Evolutionary conservation across 2,329 filamentous ascomycete genomes (phyloP).

Genomic region (Zarea fungicola): DNA sequence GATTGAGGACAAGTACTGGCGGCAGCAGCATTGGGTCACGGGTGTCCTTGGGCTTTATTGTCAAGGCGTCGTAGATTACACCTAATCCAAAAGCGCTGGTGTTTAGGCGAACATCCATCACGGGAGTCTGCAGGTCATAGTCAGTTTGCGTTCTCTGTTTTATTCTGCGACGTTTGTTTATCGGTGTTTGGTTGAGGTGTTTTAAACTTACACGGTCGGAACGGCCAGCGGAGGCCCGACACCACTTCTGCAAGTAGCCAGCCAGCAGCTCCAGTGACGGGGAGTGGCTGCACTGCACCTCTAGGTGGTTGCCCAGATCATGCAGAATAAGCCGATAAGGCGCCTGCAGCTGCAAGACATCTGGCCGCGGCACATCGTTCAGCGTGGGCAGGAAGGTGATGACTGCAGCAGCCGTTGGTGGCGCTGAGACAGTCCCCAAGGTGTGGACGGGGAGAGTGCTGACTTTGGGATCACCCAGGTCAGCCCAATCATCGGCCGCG

Average conservation of each 20-base stretch:
- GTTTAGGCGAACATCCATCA: conserved; percentile 36
- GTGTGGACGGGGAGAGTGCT: not conserved
- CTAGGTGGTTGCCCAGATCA: conserved; percentile 27
- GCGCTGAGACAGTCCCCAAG: too few relatives aligned
- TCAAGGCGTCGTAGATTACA: conserved; percentile 38
- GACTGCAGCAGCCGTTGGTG: too few relatives aligned
- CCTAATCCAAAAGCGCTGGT: conserved; percentile 42
- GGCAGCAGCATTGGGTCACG: conserved; percentile 30
- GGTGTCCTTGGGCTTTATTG: conserved; percentile 30
- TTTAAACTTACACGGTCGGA: conserved; percentile 9
- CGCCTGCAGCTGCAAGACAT: conserved; percentile 41
- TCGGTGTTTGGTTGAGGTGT: too few relatives aligned
- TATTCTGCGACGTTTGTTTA: too few relatives aligned
- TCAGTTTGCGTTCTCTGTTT: too few relatives aligned
- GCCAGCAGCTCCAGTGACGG: conserved; percentile 39
- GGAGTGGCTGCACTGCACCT: conserved; percentile 43
- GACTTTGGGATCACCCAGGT: conserved; percentile 30
- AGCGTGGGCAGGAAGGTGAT: conserved; percentile 35
- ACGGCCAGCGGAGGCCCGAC: conserved; percentile 23
- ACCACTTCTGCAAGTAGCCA: conserved; percentile 44
- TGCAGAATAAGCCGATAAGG: conserved; percentile 43
- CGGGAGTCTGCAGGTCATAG: conserved; percentile 42
- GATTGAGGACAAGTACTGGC: conserved; percentile 37
- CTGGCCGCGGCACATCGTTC: conserved; percentile 38
- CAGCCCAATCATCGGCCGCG: conserved; percentile 39